Percentiles rank a stretch among this genome's conserved stretches.
Conservation (phyloP, 176 grass and related monocot genomes). For the Thinopyrum elongatum region DNA sequence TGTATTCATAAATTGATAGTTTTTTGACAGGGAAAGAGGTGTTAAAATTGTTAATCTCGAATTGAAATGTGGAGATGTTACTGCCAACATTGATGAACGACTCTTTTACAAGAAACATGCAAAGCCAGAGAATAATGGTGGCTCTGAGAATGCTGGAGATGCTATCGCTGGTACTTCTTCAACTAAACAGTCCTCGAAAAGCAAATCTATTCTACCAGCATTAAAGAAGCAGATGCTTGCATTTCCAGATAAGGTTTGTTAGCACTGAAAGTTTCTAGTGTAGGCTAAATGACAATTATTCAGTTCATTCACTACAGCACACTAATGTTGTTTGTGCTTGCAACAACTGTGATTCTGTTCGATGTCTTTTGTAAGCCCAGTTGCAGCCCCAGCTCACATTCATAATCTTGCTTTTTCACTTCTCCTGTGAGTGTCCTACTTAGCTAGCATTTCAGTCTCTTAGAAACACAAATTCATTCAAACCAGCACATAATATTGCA, state of each 20-base stretch:
- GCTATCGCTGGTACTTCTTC: conserved; percentile 29
- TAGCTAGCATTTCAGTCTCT: not conserved
- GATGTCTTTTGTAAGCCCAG: not conserved
- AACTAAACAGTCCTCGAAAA: conserved; percentile 48
- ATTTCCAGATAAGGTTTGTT: conserved; percentile 97
- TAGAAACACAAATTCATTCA: conserved; percentile 19
- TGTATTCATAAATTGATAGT: conserved; percentile 33
- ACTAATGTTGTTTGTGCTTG: conserved; percentile 23
- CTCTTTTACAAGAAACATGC: conserved; percentile 53
- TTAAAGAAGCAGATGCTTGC: conserved; percentile 82
- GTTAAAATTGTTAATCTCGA: conserved; percentile 81
- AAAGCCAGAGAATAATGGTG: conserved; percentile 33
- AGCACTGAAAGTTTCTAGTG: not conserved
- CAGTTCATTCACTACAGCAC: not conserved
- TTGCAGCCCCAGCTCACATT: not conserved
- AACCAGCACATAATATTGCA: conserved; percentile 19
- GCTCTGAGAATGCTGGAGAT: conserved; percentile 33
- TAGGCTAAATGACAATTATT: not conserved
- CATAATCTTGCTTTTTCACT: conserved; percentile 7
- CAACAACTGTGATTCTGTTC: conserved; percentile 4
- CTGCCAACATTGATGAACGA: conserved; percentile 70
- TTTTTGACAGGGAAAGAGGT: conserved; percentile 84
- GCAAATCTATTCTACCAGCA: conserved; percentile 53
- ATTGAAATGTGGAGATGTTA: conserved; percentile 76
- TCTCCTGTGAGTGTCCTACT: not conserved